A percentile compares a stretch with the other conserved stretches of the same genome.
These are phyloP conservation scores for Brassica carinata DNA, from an alignment of 345 rosid species.

Conservation along the genomic window DNA sequence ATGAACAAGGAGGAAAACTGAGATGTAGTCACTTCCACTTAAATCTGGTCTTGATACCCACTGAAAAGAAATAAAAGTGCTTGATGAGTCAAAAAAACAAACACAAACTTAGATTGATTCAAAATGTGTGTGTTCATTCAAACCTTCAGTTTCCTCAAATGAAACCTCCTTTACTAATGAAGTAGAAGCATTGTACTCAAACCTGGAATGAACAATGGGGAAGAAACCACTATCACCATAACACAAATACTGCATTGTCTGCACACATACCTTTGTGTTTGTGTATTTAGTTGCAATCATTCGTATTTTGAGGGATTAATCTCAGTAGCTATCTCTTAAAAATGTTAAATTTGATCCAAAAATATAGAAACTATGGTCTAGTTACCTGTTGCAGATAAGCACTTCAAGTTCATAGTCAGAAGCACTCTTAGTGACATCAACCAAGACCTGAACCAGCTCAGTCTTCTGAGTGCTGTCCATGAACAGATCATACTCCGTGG, in stretches of 20 bases:
- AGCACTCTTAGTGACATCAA: conserved; percentile 73
- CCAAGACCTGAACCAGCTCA: conserved; percentile 79
- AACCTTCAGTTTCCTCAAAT: conserved; percentile 82
- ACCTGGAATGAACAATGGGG: conserved; percentile 47
- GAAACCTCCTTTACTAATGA: conserved; percentile 80
- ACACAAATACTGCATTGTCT: too few species aligned
- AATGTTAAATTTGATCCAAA: background rate
- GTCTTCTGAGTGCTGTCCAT: conserved; percentile 90
- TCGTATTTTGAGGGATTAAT: too few species aligned
- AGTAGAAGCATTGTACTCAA: conserved; percentile 81
- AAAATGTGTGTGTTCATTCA: conserved; percentile 10
- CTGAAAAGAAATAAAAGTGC: conserved; percentile 43
- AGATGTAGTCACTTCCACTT: conserved; percentile 48
- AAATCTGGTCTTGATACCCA: conserved; percentile 75
- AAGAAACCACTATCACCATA: background rate
- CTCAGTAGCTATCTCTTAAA: background rate
- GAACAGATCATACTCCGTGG: conserved; percentile 81
- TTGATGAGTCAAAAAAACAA: conserved; percentile 30
- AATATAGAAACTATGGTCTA: too few species aligned
- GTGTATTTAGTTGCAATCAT: background rate
- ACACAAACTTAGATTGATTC: background rate
- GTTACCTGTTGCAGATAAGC: conserved; percentile 72
- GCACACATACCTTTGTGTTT: background rate
- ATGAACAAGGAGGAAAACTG: conserved; percentile 6
- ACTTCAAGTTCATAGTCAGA: conserved; percentile 87